Percentiles rank a stretch among this genome's conserved stretches.
Evolutionary conservation across 805 yeast genomes (phyloP).

Genomic region (Tetrapisispora nanseiensis): DNA sequence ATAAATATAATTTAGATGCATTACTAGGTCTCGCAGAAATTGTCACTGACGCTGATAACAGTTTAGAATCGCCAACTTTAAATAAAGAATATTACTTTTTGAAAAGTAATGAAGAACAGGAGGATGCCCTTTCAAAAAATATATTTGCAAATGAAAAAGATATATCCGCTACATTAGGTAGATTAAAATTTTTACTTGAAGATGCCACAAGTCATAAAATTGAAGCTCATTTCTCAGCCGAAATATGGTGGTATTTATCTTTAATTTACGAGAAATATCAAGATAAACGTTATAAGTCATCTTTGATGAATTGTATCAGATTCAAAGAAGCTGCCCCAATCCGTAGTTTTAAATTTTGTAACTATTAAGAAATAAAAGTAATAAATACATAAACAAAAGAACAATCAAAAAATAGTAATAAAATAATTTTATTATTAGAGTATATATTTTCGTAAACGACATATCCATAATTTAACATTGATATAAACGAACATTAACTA

Average conservation of each 20-base stretch:
- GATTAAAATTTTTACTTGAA: slow-evolving; percentile 37
- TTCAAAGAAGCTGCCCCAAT: slow-evolving; percentile 56
- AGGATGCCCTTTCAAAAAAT: not conserved
- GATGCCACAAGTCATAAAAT: slow-evolving; percentile 27
- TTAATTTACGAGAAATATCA: slow-evolving; percentile 50
- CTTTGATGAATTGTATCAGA: slow-evolving; percentile 56
- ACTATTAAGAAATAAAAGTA: slow-evolving; percentile 10
- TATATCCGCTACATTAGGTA: slow-evolving; percentile 47
- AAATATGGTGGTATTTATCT: slow-evolving; percentile 63
- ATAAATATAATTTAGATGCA: slow-evolving; percentile 40
- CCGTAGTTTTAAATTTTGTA: slow-evolving; percentile 28
- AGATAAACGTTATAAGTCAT: slow-evolving; percentile 40
- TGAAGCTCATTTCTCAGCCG: slow-evolving; percentile 41
- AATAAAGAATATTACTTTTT: not conserved
- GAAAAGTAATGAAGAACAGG: not conserved
- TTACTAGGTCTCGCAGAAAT: slow-evolving; percentile 47
- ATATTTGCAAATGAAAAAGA: slow-evolving; percentile 48
- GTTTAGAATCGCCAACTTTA: slow-evolving; percentile 1
- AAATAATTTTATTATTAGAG: not conserved
- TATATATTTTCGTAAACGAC: not conserved
- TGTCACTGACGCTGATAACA: slow-evolving; percentile 31
- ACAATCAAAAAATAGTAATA: not conserved
- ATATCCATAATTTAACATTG: too few relatives aligned
- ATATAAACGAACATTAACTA: too few relatives aligned
- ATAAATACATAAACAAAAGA: not conserved